These are phyloP conservation scores for Hygrocybe coccinea DNA, from an alignment of 768 basidiomycete genomes.

Conservation along the genomic window DNA sequence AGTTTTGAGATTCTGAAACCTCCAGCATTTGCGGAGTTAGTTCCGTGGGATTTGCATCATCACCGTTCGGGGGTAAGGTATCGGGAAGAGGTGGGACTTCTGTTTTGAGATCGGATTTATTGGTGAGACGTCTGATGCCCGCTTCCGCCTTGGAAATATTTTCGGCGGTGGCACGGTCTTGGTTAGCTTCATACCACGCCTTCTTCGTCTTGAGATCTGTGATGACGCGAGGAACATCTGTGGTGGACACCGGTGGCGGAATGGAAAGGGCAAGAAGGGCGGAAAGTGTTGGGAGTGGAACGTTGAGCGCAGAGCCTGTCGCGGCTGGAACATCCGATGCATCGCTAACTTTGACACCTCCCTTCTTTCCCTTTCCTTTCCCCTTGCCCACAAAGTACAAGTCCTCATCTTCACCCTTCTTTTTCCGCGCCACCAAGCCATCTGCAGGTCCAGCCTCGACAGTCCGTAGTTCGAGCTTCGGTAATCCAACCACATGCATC, in stretches of 20 bases:
- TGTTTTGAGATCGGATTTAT: slow-evolving; percentile 33
- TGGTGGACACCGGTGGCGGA: slow-evolving; percentile 71
- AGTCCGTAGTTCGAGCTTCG: slow-evolving; percentile 78
- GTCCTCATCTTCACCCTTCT: slow-evolving; percentile 87
- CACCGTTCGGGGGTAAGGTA: neutral
- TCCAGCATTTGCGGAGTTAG: too few relatives aligned
- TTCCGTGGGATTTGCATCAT: too few relatives aligned
- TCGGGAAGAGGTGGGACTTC: slow-evolving; percentile 17
- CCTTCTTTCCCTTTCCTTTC: slow-evolving; percentile 61
- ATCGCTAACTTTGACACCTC: slow-evolving; percentile 37
- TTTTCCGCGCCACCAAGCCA: slow-evolving; percentile 75
- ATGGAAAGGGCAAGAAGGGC: slow-evolving; percentile 87
- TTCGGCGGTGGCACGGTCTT: slow-evolving; percentile 70
- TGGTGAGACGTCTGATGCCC: slow-evolving; percentile 60
- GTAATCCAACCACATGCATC: slow-evolving; percentile 56
- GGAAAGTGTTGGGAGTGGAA: slow-evolving; percentile 80
- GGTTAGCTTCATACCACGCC: slow-evolving; percentile 92
- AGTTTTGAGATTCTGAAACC: too few relatives aligned
- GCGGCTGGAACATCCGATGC: slow-evolving; percentile 31
- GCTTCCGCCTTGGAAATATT: slow-evolving; percentile 77
- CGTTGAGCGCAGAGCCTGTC: slow-evolving; percentile 45
- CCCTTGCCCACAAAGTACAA: slow-evolving; percentile 75
- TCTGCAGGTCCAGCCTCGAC: slow-evolving; percentile 66
- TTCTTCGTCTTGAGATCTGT: slow-evolving; percentile 93
- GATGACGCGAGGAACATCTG: slow-evolving; percentile 77